phyloP scores from a whole-genome alignment of 2,329 filamentous ascomycete species.

The Microdochium paspali region DNA sequence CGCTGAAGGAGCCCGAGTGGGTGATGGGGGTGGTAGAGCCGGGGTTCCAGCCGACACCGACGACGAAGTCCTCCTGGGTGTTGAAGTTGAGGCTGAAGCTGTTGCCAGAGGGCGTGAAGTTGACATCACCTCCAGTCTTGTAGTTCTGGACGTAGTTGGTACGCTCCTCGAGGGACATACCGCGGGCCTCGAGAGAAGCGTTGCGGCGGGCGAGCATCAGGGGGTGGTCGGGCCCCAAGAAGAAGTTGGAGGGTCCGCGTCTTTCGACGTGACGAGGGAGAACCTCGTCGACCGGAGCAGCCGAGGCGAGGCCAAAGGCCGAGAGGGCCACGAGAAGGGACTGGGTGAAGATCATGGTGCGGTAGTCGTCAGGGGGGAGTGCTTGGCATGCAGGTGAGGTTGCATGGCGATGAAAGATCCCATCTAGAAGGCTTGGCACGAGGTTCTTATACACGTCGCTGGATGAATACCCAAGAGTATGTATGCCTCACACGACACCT shows the following conservation, averaged over 20 bases:
- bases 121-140: not conserved
- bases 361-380: not conserved
- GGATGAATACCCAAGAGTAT: not conserved
- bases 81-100: not conserved
- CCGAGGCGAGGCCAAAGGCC: not conserved
- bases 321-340: not conserved
- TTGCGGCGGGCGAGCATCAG: not conserved
- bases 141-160: conserved; percentile 1
- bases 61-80: conserved; percentile 28
- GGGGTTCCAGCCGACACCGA: conserved; percentile 38
- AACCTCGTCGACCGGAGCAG: not conserved
- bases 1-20: conserved; percentile 34
- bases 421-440: not conserved
- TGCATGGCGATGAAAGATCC: not conserved
- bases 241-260: not conserved
- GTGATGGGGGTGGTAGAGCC: conserved; percentile 20
- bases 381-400: not conserved
- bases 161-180: not conserved
- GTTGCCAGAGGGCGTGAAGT: not conserved
- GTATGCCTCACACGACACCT: not conserved
- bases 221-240: not conserved
- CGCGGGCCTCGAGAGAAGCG: not conserved
- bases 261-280: not conserved
- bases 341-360: not conserved
- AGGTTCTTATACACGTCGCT: not conserved